These are phyloP conservation scores for Colletotrichum costaricense DNA, from an alignment of 2,329 filamentous ascomycete species.

Conservation along the genomic window DNA sequence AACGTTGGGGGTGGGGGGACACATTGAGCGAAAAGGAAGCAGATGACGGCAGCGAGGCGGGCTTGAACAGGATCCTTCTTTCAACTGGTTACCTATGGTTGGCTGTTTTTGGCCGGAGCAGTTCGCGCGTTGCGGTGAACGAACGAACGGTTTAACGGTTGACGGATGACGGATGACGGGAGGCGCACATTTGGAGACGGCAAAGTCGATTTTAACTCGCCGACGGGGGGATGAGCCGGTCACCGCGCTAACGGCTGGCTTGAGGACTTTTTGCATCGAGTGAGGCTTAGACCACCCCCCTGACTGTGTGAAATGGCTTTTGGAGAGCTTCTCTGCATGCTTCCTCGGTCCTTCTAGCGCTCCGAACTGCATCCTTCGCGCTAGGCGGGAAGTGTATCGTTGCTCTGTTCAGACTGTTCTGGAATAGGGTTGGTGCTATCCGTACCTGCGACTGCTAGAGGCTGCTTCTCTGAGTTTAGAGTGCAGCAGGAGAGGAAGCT, in stretches of 20 bases:
- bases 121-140: slow-evolving; percentile 9
- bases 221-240: slow-evolving; percentile 18
- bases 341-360: slow-evolving; percentile 37
- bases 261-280: slow-evolving; percentile 34
- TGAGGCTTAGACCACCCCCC: slow-evolving; percentile 34
- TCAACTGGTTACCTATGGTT: slow-evolving; percentile 7
- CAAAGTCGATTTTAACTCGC: slow-evolving; percentile 25
- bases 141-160: not conserved
- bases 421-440: not conserved
- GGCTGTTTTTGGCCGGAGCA: slow-evolving; percentile 13
- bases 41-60: slow-evolving; percentile 11
- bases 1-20: slow-evolving; percentile 3
- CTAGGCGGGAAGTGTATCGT: slow-evolving; percentile 23
- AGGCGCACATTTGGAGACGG: slow-evolving; percentile 11
- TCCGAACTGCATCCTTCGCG: slow-evolving; percentile 18
- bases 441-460: not conserved
- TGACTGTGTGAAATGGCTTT: slow-evolving; percentile 14
- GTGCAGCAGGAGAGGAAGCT: slow-evolving; percentile 3
- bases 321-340: slow-evolving; percentile 29
- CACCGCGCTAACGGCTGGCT: slow-evolving; percentile 14
- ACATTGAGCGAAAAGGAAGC: slow-evolving; percentile 3
- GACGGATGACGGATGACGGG: slow-evolving; percentile 17
- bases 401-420: not conserved
- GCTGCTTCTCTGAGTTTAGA: not conserved
- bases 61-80: not conserved